Base-by-base conservation (phyloP, 208 protist genomes). In the Jaenimonas drosophilae region DNA sequence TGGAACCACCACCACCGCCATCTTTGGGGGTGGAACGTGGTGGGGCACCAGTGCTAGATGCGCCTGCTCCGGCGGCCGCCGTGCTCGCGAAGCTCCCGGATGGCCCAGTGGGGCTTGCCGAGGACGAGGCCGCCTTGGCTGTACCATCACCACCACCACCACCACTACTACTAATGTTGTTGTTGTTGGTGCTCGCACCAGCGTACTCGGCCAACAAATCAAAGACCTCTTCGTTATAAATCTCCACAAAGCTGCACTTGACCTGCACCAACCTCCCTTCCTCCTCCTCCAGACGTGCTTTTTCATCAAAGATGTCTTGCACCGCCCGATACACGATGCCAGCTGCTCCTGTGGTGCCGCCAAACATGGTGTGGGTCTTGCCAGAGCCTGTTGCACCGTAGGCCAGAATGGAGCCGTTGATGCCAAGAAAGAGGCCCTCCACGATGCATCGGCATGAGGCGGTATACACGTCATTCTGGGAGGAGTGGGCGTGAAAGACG, bases 361-460 rank as follows among this genome's bases (percentile, higher is more conserved):
- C 86, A 59, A 94, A 86, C 88, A 95, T 95, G 23, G 76, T 93
- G 68, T 90, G 75, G 31, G 88, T 95, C 49, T 95, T 95, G 26
- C 88, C 88, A 9, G 76, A 74, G 17, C 78, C 80, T 4, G 88
- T 95, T 12, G 83, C 75, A 11, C 88, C 88, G 64, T 95, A 95
- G 2, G 81, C 83, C 9, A 93, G 60, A 17, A 95, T 78, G 7
- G 81, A 73, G 12, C 80, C 84, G 53, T 91, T 93, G 54, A 88
- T 72, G 38, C 88, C 88, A 34, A 83, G 49, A 21, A 91, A 84
- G 16, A 69, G 59, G 1, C 70, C 77, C 24, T 65, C 60, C 4
- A 91, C 72, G 38, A 88, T 67, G 40, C 51, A 48, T 21, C 72
- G 70, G 47, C 76, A 83, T 4, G 67, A 72, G 42, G 58, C 56